Evolutionary conservation across 169 alveolate genomes (phyloP).

Genomic region (Plasmodium adleri): DNA sequence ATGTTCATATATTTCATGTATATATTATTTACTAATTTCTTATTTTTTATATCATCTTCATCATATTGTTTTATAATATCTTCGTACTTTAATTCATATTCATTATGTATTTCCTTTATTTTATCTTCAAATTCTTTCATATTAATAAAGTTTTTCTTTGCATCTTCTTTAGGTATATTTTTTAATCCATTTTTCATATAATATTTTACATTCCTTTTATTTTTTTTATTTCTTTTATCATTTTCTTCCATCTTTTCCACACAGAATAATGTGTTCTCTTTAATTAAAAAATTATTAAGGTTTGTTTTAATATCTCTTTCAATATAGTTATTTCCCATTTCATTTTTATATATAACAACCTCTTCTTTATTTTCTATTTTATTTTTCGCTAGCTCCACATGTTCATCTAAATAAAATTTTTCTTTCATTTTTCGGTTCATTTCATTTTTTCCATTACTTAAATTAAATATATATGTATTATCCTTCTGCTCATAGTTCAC

Average conservation of each 20-base stretch:
- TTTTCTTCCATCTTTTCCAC: not conserved
- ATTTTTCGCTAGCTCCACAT: too few species aligned
- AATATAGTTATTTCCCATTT: too few species aligned
- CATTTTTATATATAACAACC: too few species aligned
- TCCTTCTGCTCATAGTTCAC: not conserved
- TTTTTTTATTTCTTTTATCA: not conserved
- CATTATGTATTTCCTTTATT: conserved; percentile 25
- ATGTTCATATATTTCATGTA: conserved; percentile 53
- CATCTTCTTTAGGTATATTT: not conserved
- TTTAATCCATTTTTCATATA: conserved; percentile 4
- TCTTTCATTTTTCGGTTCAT: not conserved
- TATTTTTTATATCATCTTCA: conserved; percentile 42
- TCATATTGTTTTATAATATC: conserved; percentile 23
- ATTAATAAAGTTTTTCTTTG: not conserved
- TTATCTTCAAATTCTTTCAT: conserved; percentile 35
- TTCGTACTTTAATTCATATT: conserved; percentile 16
- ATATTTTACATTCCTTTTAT: not conserved
- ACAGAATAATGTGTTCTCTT: not conserved
- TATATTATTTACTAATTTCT: conserved; percentile 31
- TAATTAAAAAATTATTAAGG: too few species aligned
- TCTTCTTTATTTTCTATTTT: too few species aligned
- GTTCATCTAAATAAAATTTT: too few species aligned
- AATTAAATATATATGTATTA: conserved; percentile 31
- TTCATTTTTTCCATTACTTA: conserved; percentile 31
- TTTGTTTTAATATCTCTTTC: too few species aligned